phyloP scores from a whole-genome alignment of 768 basidiomycete species.

The Leccinum truebloodii region DNA sequence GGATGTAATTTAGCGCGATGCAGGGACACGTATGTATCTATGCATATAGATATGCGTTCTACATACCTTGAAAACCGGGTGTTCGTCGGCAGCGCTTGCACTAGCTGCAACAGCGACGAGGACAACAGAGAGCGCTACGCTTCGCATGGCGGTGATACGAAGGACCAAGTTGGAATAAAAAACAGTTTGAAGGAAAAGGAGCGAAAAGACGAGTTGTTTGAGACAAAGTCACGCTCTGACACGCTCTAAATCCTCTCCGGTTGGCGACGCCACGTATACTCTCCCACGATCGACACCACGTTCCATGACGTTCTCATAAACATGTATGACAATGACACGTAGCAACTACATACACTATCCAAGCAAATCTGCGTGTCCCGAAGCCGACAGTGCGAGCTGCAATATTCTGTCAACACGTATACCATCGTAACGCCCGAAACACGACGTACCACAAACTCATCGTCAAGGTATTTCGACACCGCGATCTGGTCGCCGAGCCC shows the following conservation, averaged over 20 bases:
- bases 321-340: background rate
- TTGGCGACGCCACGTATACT: conserved; percentile 46
- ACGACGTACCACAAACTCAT: conserved; percentile 85
- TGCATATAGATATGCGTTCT: conserved; percentile 5
- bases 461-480: conserved; percentile 95
- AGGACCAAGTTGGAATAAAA: conserved; percentile 52
- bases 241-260: conserved; percentile 38
- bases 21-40: conserved; percentile 5
- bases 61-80: conserved; percentile 69
- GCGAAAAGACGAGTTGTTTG: conserved; percentile 36
- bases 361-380: conserved; percentile 92
- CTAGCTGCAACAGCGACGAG: conserved; percentile 67
- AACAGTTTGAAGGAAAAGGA: conserved; percentile 34
- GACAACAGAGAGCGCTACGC: conserved; percentile 77
- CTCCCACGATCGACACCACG: conserved; percentile 37
- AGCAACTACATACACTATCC: conserved; percentile 45
- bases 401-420: conserved; percentile 12
- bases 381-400: conserved; percentile 90
- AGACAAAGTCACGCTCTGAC: conserved; percentile 13
- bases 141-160: conserved; percentile 78
- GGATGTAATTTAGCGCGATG: background rate
- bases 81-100: conserved; percentile 59
- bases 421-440: background rate
- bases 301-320: conserved; percentile 5
- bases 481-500: conserved; percentile 97